Conservation (phyloP, 2,329 filamentous ascomycete species). For the Clarireedia homoeocarpa region DNA sequence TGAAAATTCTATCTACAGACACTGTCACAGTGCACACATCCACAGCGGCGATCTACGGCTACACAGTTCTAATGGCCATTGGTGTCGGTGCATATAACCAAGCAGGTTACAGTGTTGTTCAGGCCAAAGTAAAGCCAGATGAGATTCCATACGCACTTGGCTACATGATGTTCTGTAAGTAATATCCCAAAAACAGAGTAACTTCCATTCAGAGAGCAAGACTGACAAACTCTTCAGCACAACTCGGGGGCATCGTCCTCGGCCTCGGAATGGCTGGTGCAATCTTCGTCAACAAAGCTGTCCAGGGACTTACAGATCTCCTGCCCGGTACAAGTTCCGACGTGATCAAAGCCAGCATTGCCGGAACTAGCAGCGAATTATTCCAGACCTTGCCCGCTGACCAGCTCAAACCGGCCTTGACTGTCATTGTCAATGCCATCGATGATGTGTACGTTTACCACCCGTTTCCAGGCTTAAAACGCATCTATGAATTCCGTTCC, state of each 20-base stretch:
- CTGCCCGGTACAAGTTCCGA: too few relatives aligned
- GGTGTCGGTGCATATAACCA: slow-evolving; percentile 11
- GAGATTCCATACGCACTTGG: background rate
- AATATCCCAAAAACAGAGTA: background rate
- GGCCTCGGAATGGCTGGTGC: slow-evolving; percentile 1
- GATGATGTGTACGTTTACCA: background rate
- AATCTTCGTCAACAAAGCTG: slow-evolving; percentile 1
- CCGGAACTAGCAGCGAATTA: background rate
- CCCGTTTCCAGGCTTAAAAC: background rate
- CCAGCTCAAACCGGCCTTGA: background rate
- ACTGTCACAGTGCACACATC: background rate
- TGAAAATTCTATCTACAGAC: background rate
- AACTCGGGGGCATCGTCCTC: background rate
- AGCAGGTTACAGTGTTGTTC: slow-evolving; percentile 21
- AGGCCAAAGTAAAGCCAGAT: background rate
- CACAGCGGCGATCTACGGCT: background rate
- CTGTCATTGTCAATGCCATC: background rate
- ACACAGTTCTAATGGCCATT: background rate
- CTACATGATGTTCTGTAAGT: background rate
- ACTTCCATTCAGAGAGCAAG: background rate
- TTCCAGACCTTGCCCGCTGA: background rate
- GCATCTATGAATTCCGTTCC: too few relatives aligned
- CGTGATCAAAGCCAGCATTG: too few relatives aligned
- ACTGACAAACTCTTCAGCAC: background rate
- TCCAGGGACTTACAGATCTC: background rate